Conservation (phyloP, 805 yeast species). For the Nakazawaea peltata region DNA sequence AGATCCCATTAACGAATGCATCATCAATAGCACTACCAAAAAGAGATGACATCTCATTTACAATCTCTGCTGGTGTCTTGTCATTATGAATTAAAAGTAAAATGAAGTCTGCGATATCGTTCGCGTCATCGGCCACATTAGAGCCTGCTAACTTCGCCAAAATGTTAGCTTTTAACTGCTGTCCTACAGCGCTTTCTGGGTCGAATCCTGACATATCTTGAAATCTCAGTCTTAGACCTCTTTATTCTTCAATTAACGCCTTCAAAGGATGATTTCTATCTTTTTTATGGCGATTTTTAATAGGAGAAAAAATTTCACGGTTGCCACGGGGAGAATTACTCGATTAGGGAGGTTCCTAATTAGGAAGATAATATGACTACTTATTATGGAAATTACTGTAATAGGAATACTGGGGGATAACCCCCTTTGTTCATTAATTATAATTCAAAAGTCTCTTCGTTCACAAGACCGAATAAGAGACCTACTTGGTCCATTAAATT, state of each 20-base stretch:
- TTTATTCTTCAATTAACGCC: background rate
- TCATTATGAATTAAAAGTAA: constrained; percentile 64
- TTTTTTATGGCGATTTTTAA: background rate
- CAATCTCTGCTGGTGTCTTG: constrained; percentile 52
- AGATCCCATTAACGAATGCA: constrained; percentile 48
- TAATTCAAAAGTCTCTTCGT: constrained; percentile 51
- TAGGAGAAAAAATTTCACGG: background rate
- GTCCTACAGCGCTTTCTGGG: constrained; percentile 26
- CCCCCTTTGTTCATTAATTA: constrained; percentile 14
- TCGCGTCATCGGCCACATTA: constrained; percentile 41
- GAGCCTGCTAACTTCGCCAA: constrained; percentile 30
- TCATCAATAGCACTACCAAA: constrained; percentile 56
- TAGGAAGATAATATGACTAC: no score
- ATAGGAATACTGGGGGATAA: no score
- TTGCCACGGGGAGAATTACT: background rate
- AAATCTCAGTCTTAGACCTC: no score
- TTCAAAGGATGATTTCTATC: background rate
- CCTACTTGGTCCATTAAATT: constrained; percentile 46
- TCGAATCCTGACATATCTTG: constrained; percentile 20
- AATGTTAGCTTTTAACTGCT: constrained; percentile 34
- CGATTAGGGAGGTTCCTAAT: no score
- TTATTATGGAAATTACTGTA: no score
- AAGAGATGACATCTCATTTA: constrained; percentile 49
- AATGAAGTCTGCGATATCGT: constrained; percentile 66
- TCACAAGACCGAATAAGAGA: constrained; percentile 56